Base-by-base conservation (phyloP, 2,329 filamentous ascomycete species). In the Nemania sp. region DNA sequence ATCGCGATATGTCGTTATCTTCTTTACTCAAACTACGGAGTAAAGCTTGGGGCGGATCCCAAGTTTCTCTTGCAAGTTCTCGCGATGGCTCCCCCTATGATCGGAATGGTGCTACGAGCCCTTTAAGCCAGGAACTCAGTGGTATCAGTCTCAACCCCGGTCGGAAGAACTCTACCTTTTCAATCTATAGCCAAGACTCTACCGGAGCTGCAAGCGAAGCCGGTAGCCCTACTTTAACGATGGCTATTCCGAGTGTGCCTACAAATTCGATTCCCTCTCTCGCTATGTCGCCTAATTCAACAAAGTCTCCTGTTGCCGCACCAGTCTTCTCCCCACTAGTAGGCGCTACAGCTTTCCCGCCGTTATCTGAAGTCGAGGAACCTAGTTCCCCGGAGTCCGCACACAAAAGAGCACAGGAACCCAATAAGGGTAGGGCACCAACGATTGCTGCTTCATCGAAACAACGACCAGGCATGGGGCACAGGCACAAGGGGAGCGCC, bases 41-140 rank as follows among this genome's bases (percentile, higher is more conserved):
- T 11, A 90, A 88, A 57, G 91, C 93, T 0, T 97, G 93, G 88
- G 93, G 93, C 26, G 92, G 92, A 4, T 96, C 93, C 65, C 92
- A 93, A 74, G 89, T 86, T 0, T 95, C 92, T 73, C 80, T 94
- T 5, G 84, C 84, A 59, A 92, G 87, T 70, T 88, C 86, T 49
- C 80, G 85, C 22, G 79, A 79, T 15, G 77, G 75, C 15, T 77
- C 76, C 35, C 74, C 73, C 5, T 76, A 74, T 45, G 76, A 79
- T 64, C 84, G 81, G 1, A 86, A 87, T 26, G 81, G 80, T 58
- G 80, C 82, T 2, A 79, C 76, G 20, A 85, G 82, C 18, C 85
- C 86, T 0, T 80, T 79, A 77, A 74, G 74, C 22, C 79, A 78
- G 57, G 78, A 78, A 15, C 71, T 67, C 11, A 62, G 70, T 43